Evolutionary conservation across 345 rosid genomes (phyloP), one percentile per base, ranked within the genome.

Genomic region (Eucalyptus guilfoylei): DNA sequence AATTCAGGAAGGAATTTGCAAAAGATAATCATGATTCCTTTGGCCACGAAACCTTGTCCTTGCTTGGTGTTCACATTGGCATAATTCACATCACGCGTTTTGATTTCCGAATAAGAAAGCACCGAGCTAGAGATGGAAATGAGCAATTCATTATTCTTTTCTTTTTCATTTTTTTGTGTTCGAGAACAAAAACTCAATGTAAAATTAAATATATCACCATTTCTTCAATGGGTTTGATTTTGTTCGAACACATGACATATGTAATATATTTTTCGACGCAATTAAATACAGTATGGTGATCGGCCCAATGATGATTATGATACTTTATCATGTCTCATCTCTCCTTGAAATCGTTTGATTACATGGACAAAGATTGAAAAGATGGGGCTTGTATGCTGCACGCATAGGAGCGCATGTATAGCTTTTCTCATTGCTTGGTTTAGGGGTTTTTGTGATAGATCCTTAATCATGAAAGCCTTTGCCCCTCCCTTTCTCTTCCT

Each of bases 261-360:
- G 12, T 10, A 17, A 19, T 69, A 34, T 69, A 19, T 76, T 11
- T 76, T 21, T 5, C 0, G 30, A 34, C 4, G 14, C 1, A 19
- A 34, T 40, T 8, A 21, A 42, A 40, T 37, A 6, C 0, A 0
- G 9, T 17, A 21, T 0, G 30, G 28, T 1, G 42, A 21, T 11
- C 83, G 2, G 28, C 3, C 44, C 83, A 21, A 76, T 76, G 83
- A 76, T 76, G 7, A 5, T 23, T 26, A 11, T 11, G 83, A 11
- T 24, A 7, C 8, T 37, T 37, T 8, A 11, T 37, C 28, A 37
- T 11, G 83, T 6, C 47, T 76, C 15, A 11, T 76, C 83, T 11
- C 83, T 11, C 14, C 28, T 40, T 23, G 13, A 40, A 76, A 11
- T 40, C 9, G 42, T 76, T 76, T 76, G 83, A 76, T 40, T 76